Conservation (phyloP, 305 asterid species). For the Vinca major region DNA sequence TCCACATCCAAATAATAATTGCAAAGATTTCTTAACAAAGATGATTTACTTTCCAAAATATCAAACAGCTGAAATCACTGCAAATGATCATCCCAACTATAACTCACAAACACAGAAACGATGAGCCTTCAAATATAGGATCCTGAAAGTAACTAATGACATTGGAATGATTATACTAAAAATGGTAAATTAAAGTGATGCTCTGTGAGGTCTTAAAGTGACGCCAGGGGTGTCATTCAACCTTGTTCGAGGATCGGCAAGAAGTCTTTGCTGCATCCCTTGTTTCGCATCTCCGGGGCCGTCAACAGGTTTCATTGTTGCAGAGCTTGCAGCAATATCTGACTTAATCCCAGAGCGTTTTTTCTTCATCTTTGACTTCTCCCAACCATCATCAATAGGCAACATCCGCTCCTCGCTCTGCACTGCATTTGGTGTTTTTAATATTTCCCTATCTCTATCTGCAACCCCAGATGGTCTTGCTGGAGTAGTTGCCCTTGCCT, state of each 20-base stretch:
- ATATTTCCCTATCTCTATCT: constrained; percentile 65
- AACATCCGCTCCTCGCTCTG: constrained; percentile 57
- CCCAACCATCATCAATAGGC: constrained; percentile 80
- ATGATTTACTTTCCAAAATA: not conserved
- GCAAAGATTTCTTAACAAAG: not conserved
- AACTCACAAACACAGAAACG: not conserved
- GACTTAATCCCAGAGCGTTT: constrained; percentile 82
- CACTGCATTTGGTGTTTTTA: constrained; percentile 44
- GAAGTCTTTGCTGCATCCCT: constrained; percentile 56
- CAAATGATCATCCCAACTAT: not conserved
- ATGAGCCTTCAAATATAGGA: not conserved
- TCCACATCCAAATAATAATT: constrained; percentile 6
- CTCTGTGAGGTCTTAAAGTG: too few relatives aligned
- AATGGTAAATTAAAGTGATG: not conserved
- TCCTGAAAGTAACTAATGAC: constrained; percentile 2
- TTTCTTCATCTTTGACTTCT: constrained; percentile 81
- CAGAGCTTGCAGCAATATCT: constrained; percentile 45
- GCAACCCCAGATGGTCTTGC: constrained; percentile 47
- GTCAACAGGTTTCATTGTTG: constrained; percentile 45
- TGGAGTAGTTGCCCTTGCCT: constrained; percentile 48
- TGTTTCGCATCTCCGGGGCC: constrained; percentile 68
- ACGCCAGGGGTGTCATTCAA: constrained; percentile 54
- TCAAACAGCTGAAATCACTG: not conserved
- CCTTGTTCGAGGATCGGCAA: constrained; percentile 58
- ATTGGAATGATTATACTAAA: not conserved